Evolutionary conservation across 352 stramenopile species (phyloP), one percentile per base, ranked within the genome.

Genomic region (Phytophthora rubi): DNA sequence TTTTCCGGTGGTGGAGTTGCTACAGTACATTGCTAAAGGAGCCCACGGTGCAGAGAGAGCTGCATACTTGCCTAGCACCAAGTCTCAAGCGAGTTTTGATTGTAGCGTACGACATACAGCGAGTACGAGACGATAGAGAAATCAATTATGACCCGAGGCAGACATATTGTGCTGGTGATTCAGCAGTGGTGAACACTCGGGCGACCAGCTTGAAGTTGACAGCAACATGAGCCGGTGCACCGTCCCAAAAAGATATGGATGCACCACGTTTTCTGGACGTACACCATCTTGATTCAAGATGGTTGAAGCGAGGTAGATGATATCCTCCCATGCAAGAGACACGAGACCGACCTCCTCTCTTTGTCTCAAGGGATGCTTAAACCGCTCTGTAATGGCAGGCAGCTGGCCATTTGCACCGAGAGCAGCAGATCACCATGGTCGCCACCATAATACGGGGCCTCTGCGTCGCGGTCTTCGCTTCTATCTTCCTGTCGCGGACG

Each of bases 341-440:
- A 52, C 45, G 45, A 52, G 45, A n/a, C 45, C 45, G 42, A 5
- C 0, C 33, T 39, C 33, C 33, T 39, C 33, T 15, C 33, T 39
- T 21, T 48, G 42, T 48, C 42, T 48, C 42, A 48, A 52, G 13
- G 12, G 45, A 28, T 61, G 56, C 56, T 63, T 54, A 4, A 28
- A 51, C 54, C 54, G 21, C 54, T 18, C 47, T 61, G 35, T 23
- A 33, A 26, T 30, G 33, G 33, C 33, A 12, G 33, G 39, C 56
- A 62, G 26, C 54, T 47, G 15, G n/a, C 9, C 18, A 35, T 55
- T 55, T 35, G 49, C 49, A 3, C 8, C 3, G 23, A 55, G 12
- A 37, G 23, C 10, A 21, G 18, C 49, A 32, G 49, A 37, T 35
- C 49, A 0, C 2, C 18, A 55, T 55, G 23, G 16, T 12, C 23